These are phyloP conservation scores for Xylariaceae sp. DNA, from an alignment of 2,329 filamentous ascomycete species.

Conservation along the genomic window DNA sequence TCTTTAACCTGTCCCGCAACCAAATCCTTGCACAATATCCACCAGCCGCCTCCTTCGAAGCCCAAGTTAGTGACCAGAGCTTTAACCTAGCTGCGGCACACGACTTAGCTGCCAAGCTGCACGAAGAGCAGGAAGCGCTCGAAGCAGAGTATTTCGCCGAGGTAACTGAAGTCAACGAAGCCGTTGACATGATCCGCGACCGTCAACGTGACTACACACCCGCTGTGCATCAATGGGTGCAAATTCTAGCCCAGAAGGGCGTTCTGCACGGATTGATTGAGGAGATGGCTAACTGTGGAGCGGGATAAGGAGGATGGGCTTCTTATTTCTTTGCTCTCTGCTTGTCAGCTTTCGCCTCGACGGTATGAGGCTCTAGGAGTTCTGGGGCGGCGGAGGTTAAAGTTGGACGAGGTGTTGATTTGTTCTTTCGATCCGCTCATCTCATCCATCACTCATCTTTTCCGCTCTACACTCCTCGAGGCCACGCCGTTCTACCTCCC, in stretches of 20 bases:
- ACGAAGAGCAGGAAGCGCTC: constrained; percentile 38
- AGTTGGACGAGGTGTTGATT: too few species aligned
- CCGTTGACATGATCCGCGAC: constrained; percentile 47
- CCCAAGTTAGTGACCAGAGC: constrained; percentile 2
- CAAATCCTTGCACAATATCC: constrained; percentile 5
- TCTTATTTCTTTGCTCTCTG: not conserved
- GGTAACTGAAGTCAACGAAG: constrained; percentile 36
- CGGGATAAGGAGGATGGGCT: not conserved
- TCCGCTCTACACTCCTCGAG: too few species aligned
- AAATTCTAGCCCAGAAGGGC: constrained; percentile 61
- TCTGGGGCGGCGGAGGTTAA: too few species aligned
- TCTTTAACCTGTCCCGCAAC: constrained; percentile 15
- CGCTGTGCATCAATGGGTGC: constrained; percentile 63
- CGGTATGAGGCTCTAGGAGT: too few species aligned
- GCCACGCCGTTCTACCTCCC: too few species aligned
- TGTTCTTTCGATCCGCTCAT: too few species aligned
- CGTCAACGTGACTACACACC: constrained; percentile 64
- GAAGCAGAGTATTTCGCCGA: constrained; percentile 46
- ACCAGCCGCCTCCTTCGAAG: not conserved
- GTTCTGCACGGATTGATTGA: constrained; percentile 42
- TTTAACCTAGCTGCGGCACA: constrained; percentile 27
- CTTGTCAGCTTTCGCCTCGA: too few species aligned
- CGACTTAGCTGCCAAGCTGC: constrained; percentile 36
- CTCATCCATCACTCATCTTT: too few species aligned
- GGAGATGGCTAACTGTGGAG: constrained; percentile 12